Base-by-base conservation (phyloP, 441 rosid species). In the Adansonia grandidieri region DNA sequence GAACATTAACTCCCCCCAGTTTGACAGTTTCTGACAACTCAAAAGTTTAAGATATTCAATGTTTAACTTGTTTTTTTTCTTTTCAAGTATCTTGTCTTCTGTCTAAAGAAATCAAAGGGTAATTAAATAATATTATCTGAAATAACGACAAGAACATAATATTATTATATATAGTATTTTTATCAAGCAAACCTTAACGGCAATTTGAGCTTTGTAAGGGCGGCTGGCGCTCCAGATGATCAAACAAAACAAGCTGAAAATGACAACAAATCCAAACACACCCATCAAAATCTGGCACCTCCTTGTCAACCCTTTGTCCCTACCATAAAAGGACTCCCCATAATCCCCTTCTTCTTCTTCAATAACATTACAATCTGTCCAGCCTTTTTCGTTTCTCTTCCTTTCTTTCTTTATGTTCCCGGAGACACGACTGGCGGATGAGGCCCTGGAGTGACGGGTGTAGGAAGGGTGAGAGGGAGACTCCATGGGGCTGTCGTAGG, bases 391-490 rank as follows among this genome's bases (percentile, higher is more conserved):
- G 79, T 79, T 82, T 37, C 87, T 79, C 79, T 84, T 85, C 80
- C 84, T 77, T 37, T 84, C 88, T 9, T 84, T 83, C 81, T 82
- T 80, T 65, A 74, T 53, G 11, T 70, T 40, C 17, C 87, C 85
- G 2, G 88, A 86, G 70, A 86, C 61, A 6, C 87, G 85, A 60
- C 86, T 84, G 50, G 82, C 79, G 0, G 93, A 90, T 3, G 90
- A 83, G 45, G 80, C 89, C 71, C 91, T 79, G 28, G 88, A 88
- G 80, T 82, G 85, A 0, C 89, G 86, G 13, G 78, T 78, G 62
- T 80, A 80, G 37, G 92, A 87, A 3, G 88, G 87, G 81, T 87
- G 89, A 0, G 93, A 82, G 2, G 91, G 91, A 53, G 91, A 85
- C 28, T 85, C 87, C 54, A 53, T 70, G 61, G 86, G 88, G 51